These are phyloP conservation scores for Candida sanyaensis DNA, from an alignment of 1,139 yeast species.

Conservation along the genomic window DNA sequence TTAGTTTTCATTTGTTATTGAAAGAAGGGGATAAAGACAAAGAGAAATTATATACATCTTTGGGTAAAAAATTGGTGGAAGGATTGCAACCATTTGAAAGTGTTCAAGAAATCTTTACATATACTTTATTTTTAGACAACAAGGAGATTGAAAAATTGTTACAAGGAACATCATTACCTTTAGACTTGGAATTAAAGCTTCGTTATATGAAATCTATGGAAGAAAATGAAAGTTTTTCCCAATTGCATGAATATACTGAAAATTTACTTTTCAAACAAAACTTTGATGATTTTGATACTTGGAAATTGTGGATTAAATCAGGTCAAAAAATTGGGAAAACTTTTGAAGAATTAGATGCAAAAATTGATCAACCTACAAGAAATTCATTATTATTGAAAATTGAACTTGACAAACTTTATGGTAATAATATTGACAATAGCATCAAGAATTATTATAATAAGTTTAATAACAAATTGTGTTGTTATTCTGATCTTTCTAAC, in stretches of 20 bases:
- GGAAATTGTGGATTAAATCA: slow-evolving; percentile 55
- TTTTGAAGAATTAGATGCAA: slow-evolving; percentile 24
- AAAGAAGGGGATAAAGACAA: slow-evolving; percentile 19
- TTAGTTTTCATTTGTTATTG: slow-evolving; percentile 36
- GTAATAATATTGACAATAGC: slow-evolving; percentile 21
- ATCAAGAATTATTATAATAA: slow-evolving; percentile 42
- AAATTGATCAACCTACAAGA: slow-evolving; percentile 41
- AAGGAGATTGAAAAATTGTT: slow-evolving; percentile 33
- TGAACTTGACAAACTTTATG: slow-evolving; percentile 36
- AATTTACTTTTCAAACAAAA: slow-evolving; percentile 40
- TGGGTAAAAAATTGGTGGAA: slow-evolving; percentile 59
- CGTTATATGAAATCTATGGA: slow-evolving; percentile 50
- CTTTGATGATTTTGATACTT: slow-evolving; percentile 62
- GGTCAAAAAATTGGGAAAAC: slow-evolving; percentile 30
- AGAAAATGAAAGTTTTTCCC: slow-evolving; percentile 39
- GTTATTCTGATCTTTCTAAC: slow-evolving; percentile 55
- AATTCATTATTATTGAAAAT: slow-evolving; percentile 59
- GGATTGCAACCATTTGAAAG: slow-evolving; percentile 40
- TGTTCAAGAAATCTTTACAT: slow-evolving; percentile 63
- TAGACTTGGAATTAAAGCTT: slow-evolving; percentile 59
- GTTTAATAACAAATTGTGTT: slow-evolving; percentile 57
- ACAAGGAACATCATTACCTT: slow-evolving; percentile 30
- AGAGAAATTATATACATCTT: slow-evolving; percentile 49
- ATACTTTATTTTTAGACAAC: slow-evolving; percentile 45
- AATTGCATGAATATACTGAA: slow-evolving; percentile 33